Percentiles rank a stretch among this genome's conserved stretches.
phyloP scores from a whole-genome alignment of 2,329 filamentous ascomycete species.

The Calonectria naviculata region DNA sequence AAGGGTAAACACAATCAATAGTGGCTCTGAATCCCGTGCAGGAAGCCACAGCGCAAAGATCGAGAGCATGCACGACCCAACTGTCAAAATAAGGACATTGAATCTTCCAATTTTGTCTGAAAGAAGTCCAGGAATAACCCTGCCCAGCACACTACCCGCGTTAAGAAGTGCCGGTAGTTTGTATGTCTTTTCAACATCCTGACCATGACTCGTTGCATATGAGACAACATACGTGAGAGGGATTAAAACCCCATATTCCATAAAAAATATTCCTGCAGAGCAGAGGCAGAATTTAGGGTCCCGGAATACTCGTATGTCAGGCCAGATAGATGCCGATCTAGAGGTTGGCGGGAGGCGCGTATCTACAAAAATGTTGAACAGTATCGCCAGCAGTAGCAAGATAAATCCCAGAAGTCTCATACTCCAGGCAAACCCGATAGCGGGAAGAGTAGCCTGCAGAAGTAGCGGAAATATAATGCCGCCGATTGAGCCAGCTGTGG shows the following conservation, averaged over 20 bases:
- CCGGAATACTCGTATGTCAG: slow-evolving; percentile 71
- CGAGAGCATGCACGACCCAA: slow-evolving; percentile 64
- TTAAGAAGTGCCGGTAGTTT: slow-evolving; percentile 82
- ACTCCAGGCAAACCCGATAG: slow-evolving; percentile 60
- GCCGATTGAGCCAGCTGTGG: slow-evolving; percentile 77
- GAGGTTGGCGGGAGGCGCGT: slow-evolving; percentile 48
- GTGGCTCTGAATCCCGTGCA: slow-evolving; percentile 58
- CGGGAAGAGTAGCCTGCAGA: slow-evolving; percentile 56
- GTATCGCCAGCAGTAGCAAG: slow-evolving; percentile 58
- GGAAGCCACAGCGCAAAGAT: slow-evolving; percentile 80
- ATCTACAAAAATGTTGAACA: slow-evolving; percentile 44
- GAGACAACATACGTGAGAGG: slow-evolving; percentile 82
- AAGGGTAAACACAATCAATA: slow-evolving; percentile 75
- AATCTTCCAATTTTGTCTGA: slow-evolving; percentile 83
- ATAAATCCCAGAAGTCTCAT: slow-evolving; percentile 62
- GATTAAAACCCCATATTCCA: slow-evolving; percentile 78
- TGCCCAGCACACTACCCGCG: slow-evolving; percentile 79
- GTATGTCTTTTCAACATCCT: slow-evolving; percentile 62
- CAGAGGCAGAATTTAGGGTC: slow-evolving; percentile 70
- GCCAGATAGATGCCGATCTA: slow-evolving; percentile 65
- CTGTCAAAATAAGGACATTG: slow-evolving; percentile 81
- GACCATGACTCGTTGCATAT: slow-evolving; percentile 65
- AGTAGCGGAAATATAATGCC: slow-evolving; percentile 72
- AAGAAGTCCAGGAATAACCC: slow-evolving; percentile 79
- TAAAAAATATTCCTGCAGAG: slow-evolving; percentile 73